A percentile compares a stretch with the other conserved stretches of the same genome.
Conservation (phyloP, 352 stramenopile genomes). For the Thraustotheca clavata region DNA sequence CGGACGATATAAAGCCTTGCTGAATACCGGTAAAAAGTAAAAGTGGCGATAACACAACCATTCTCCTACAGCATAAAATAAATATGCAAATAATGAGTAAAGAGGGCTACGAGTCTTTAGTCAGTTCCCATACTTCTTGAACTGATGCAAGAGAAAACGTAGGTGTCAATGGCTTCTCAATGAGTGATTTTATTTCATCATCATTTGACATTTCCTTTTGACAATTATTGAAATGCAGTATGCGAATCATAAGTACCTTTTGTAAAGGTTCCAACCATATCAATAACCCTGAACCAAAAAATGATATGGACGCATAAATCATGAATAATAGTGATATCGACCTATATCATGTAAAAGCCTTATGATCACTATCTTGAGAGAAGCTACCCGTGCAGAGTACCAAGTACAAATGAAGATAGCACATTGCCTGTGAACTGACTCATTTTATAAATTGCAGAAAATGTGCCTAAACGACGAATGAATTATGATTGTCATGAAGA, state of each 20-base stretch:
- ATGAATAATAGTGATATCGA: not conserved
- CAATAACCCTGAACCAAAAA: not conserved
- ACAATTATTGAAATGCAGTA: too few relatives aligned
- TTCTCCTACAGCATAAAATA: not conserved
- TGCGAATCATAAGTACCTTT: conserved; percentile 1
- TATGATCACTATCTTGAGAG: not conserved
- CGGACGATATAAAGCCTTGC: conserved; percentile 14
- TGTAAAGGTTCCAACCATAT: not conserved
- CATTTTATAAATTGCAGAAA: conserved; percentile 16
- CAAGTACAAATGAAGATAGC: conserved; percentile 10
- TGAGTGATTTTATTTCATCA: too few relatives aligned
- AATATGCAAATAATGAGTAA: not conserved
- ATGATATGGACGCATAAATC: not conserved
- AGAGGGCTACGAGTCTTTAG: not conserved
- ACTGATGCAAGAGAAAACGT: not conserved
- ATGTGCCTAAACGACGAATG: not conserved
- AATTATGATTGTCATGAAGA: not conserved
- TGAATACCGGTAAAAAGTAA: conserved; percentile 15
- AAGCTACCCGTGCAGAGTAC: not conserved
- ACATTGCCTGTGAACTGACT: conserved; percentile 14
- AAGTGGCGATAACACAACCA: not conserved
- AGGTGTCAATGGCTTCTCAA: too few relatives aligned
- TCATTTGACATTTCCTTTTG: too few relatives aligned
- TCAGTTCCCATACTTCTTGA: not conserved
- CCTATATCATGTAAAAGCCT: not conserved